phyloP scores from a whole-genome alignment of 2,329 filamentous ascomycete species.

The Ophiostoma angusticollis region DNA sequence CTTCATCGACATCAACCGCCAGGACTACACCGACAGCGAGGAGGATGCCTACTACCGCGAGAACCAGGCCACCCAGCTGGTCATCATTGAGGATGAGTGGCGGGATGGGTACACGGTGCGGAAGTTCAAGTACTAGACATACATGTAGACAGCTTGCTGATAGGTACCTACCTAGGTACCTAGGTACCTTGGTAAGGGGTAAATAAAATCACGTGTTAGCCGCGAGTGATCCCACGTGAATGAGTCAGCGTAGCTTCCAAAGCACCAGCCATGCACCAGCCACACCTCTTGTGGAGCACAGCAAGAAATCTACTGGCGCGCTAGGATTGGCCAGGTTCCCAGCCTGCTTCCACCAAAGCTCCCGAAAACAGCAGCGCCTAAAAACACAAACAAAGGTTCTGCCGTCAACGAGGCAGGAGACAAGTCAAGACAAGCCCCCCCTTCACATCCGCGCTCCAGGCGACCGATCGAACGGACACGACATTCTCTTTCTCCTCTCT shows the following conservation, averaged over 20 bases:
- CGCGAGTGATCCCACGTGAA: no score
- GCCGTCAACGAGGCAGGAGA: no score
- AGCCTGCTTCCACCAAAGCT: constrained; percentile 6
- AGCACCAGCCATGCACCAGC: no score
- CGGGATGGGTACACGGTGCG: constrained; percentile 4
- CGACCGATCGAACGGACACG: no score
- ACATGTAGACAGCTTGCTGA: no score
- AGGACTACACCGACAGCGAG: constrained; percentile 1
- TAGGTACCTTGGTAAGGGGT: no score
- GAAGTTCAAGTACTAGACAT: constrained; percentile 1
- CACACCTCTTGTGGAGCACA: no score
- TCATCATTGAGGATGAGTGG: constrained; percentile 6
- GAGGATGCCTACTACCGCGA: constrained; percentile 1
- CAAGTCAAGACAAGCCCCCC: no score
- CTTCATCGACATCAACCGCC: constrained; percentile 4
- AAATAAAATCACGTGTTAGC: neutral
- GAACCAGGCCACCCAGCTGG: constrained; percentile 4
- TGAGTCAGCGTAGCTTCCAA: no score
- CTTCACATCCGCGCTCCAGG: no score
- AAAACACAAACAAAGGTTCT: constrained; percentile 12
- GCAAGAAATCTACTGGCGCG: constrained; percentile 4
- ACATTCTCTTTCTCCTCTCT: no score
- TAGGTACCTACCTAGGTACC: no score
- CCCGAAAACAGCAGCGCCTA: constrained; percentile 9
- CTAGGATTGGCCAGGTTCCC: constrained; percentile 9